Conservation (phyloP, 768 basidiomycete genomes). For the Neoboletus magnificus region DNA sequence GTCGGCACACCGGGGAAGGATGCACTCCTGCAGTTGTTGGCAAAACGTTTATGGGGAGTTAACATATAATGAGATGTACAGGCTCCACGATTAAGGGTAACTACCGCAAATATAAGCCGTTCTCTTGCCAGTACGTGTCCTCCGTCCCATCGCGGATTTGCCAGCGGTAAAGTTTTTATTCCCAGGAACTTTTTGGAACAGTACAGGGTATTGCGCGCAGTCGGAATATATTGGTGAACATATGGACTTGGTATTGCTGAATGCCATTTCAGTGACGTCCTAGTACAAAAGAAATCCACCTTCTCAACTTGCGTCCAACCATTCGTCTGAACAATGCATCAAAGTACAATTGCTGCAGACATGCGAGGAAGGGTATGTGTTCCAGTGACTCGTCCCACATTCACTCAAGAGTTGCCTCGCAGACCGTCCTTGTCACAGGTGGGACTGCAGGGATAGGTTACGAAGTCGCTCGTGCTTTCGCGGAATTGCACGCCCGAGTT, state of each 20-base stretch:
- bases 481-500: background rate
- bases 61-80: background rate
- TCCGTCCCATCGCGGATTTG: background rate
- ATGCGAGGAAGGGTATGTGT: background rate
- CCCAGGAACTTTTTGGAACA: background rate
- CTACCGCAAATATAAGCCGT: background rate
- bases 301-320: background rate
- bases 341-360: background rate
- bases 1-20: constrained; percentile 63
- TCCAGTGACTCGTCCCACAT: background rate
- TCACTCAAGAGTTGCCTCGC: background rate
- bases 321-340: background rate
- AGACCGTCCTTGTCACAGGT: background rate
- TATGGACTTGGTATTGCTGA: too few relatives aligned
- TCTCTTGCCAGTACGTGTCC: background rate
- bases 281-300: background rate
- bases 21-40: constrained; percentile 44
- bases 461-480: background rate
- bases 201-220: too few relatives aligned
- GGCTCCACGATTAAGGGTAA: background rate
- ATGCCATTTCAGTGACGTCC: constrained; percentile 3
- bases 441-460: background rate
- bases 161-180: background rate
- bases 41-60: constrained; percentile 55
- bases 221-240: too few relatives aligned